phyloP scores from a whole-genome alignment of 768 basidiomycete genomes.

The Suillus occidentalis region DNA sequence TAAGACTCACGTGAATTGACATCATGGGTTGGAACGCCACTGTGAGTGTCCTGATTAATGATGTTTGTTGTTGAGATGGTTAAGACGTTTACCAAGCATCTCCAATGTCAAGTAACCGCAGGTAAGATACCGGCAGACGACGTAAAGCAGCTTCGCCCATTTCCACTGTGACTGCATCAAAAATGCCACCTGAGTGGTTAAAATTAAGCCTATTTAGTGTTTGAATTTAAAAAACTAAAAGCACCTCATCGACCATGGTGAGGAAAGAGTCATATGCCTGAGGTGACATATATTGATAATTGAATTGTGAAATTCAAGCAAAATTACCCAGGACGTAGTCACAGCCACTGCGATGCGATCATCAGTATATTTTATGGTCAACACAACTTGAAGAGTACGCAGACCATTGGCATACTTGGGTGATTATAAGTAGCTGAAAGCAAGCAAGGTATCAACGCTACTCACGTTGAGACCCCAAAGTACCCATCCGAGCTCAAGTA shows the following conservation, averaged over 20 bases:
- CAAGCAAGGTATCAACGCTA: neutral
- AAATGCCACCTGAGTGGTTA: neutral
- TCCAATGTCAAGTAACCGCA: neutral
- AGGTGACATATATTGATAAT: neutral
- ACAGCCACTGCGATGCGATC: neutral
- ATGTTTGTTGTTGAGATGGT: too few species aligned
- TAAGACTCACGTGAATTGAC: neutral
- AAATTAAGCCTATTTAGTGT: neutral
- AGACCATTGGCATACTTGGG: neutral
- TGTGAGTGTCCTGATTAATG: neutral
- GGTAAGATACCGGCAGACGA: conserved; percentile 14
- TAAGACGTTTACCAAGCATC: neutral
- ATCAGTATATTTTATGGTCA: neutral
- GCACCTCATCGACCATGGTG: conserved; percentile 3
- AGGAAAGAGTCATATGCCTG: conserved; percentile 5
- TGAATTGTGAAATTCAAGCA: neutral
- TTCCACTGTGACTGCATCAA: conserved; percentile 1
- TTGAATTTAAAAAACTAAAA: neutral
- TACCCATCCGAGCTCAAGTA: neutral
- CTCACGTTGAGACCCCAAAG: neutral
- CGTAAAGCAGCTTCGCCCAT: neutral
- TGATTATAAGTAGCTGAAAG: neutral
- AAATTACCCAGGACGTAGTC: neutral
- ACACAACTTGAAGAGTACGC: neutral
- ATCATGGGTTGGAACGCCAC: conserved; percentile 1